Evolutionary conservation across 495 filamentous ascomycete species (phyloP).

Genomic region (Aspergillus nanangensis): DNA sequence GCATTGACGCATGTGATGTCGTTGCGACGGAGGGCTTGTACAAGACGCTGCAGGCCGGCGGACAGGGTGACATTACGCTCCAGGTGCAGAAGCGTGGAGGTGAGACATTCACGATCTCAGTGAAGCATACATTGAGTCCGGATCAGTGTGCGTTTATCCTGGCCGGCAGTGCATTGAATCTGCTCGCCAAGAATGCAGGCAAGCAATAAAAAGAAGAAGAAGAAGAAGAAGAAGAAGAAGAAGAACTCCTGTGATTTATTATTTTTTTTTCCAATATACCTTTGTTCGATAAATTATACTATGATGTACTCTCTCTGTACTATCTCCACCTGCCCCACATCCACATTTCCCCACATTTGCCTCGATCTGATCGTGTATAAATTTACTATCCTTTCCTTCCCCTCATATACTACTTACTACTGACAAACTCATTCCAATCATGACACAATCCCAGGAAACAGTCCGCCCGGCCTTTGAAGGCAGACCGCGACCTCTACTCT

Average conservation of each 20-base stretch:
- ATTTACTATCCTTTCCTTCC: too few species aligned
- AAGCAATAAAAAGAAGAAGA: not conserved
- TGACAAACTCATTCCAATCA: too few species aligned
- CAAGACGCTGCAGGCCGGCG: constrained; percentile 73
- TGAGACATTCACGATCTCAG: constrained; percentile 50
- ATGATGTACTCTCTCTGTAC: too few species aligned
- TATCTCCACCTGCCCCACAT: too few species aligned
- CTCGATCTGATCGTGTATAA: too few species aligned
- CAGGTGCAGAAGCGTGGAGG: constrained; percentile 57
- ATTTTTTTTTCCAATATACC: too few species aligned
- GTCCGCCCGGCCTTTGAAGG: constrained; percentile 33
- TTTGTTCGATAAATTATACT: too few species aligned
- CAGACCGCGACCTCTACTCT: constrained; percentile 38
- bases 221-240: too few species aligned
- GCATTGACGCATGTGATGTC: constrained; percentile 72
- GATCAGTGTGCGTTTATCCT: constrained; percentile 90
- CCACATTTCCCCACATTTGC: too few species aligned
- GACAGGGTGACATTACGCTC: constrained; percentile 71
- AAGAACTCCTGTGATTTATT: too few species aligned
- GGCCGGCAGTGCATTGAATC: constrained; percentile 89
- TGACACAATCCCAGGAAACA: too few species aligned
- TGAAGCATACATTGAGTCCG: constrained; percentile 69
- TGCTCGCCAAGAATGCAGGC: constrained; percentile 55
- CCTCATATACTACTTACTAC: too few species aligned
- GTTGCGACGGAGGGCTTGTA: constrained; percentile 78